These are phyloP conservation scores for Gonium pectorale DNA, from an alignment of 139 green algal genomes.

Conservation along the genomic window DNA sequence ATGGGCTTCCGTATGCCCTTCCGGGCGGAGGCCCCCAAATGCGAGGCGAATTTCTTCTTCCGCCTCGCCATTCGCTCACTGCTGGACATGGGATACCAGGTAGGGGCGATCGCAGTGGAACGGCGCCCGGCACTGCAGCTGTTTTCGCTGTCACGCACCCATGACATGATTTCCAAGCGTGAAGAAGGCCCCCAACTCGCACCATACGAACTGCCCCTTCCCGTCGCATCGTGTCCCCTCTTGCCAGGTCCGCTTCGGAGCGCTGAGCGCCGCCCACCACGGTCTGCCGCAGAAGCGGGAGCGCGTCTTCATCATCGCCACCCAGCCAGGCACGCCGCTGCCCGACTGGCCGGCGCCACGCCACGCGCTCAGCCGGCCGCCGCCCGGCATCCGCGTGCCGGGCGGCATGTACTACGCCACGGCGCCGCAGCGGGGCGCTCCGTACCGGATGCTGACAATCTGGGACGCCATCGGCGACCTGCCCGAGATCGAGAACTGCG, in stretches of 20 bases:
- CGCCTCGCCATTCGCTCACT: no score
- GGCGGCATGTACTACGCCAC: constrained; percentile 3
- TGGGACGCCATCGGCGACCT: constrained; percentile 93
- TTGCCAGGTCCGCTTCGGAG: constrained; percentile 97
- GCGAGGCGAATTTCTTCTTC: no score
- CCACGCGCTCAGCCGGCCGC: constrained; percentile 88
- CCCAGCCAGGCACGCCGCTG: constrained; percentile 81
- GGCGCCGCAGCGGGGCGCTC: constrained; percentile 64
- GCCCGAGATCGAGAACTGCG: constrained; percentile 83
- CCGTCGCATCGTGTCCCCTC: no score
- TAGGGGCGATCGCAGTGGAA: no score
- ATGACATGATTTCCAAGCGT: no score
- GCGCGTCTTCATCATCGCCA: constrained; percentile 95
- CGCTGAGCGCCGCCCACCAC: constrained; percentile 96
- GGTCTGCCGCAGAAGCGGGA: constrained; percentile 95
- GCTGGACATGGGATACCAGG: no score
- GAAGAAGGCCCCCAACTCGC: no score
- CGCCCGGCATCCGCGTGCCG: constrained; percentile 46
- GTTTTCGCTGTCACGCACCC: no score
- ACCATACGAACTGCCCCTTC: no score
- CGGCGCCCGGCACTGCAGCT: no score
- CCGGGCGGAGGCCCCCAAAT: no score
- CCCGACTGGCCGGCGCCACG: constrained; percentile 88
- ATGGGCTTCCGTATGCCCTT: no score
- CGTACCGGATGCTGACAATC: constrained; percentile 91